phyloP scores from a whole-genome alignment of 495 filamentous ascomycete genomes.

The Platismatia glauca region DNA sequence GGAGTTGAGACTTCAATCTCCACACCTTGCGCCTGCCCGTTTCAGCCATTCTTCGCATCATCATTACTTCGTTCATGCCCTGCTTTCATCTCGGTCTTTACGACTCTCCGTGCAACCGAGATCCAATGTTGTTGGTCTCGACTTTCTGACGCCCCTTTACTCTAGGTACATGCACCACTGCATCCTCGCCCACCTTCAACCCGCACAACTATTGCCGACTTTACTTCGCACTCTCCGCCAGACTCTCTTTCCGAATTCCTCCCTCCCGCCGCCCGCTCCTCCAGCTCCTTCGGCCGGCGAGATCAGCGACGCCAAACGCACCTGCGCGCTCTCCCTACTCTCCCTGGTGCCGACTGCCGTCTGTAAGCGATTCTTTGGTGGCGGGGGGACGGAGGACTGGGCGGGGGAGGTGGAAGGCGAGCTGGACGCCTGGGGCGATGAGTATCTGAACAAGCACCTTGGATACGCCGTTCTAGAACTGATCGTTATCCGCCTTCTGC shows the following conservation, averaged over 20 bases:
- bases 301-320: slow-evolving; percentile 44
- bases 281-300: slow-evolving; percentile 33
- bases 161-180: slow-evolving; percentile 64
- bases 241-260: slow-evolving; percentile 72
- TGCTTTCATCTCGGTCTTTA: neutral
- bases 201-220: slow-evolving; percentile 59
- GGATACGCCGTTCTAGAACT: slow-evolving; percentile 70
- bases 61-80: neutral
- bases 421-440: slow-evolving; percentile 67
- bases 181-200: slow-evolving; percentile 55
- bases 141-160: slow-evolving; percentile 13
- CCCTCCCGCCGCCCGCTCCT: slow-evolving; percentile 36
- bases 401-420: slow-evolving; percentile 44
- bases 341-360: slow-evolving; percentile 37
- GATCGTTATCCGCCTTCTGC: slow-evolving; percentile 66
- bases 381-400: slow-evolving; percentile 27
- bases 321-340: slow-evolving; percentile 46
- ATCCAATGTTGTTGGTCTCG: slow-evolving; percentile 12
- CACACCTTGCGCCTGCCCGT: slow-evolving; percentile 7
- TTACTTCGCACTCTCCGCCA: slow-evolving; percentile 63
- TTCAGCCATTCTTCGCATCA: slow-evolving; percentile 8
- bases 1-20: slow-evolving; percentile 5
- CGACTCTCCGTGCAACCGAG: neutral
- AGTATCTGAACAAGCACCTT: slow-evolving; percentile 85
- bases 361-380: slow-evolving; percentile 35